phyloP scores from a whole-genome alignment of 1,139 yeast species.

The Yamadazyma spencermartinsiae region DNA sequence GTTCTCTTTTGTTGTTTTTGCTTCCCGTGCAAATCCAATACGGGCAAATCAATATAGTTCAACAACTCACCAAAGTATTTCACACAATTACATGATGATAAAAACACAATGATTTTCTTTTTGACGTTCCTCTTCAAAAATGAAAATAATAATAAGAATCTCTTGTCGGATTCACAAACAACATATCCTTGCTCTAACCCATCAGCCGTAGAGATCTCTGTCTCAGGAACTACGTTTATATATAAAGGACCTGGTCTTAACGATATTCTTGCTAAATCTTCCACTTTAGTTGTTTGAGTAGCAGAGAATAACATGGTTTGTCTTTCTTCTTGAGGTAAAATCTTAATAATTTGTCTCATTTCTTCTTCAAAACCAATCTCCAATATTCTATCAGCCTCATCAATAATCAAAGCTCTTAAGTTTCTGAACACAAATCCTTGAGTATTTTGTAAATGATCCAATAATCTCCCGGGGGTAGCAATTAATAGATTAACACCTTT shows the following conservation, averaged over 20 bases:
- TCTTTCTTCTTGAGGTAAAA: slow-evolving; percentile 90
- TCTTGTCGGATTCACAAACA: slow-evolving; percentile 92
- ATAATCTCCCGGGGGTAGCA: slow-evolving; percentile 96
- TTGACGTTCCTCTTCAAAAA: slow-evolving; percentile 88
- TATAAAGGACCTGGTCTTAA: slow-evolving; percentile 93
- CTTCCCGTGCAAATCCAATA: slow-evolving; percentile 92
- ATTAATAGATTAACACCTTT: slow-evolving; percentile 92
- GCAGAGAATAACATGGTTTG: slow-evolving; percentile 98
- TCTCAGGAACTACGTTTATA: slow-evolving; percentile 87
- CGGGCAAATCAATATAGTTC: slow-evolving; percentile 95
- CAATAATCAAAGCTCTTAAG: slow-evolving; percentile 89
- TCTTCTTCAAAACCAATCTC: slow-evolving; percentile 98
- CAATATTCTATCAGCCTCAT: slow-evolving; percentile 95
- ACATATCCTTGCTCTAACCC: slow-evolving; percentile 98
- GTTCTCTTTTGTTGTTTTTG: slow-evolving; percentile 98
- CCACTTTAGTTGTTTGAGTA: slow-evolving; percentile 97
- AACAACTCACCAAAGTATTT: slow-evolving; percentile 92
- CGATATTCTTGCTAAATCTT: slow-evolving; percentile 95
- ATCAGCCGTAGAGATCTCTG: slow-evolving; percentile 86
- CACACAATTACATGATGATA: slow-evolving; percentile 96
- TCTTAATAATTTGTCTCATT: slow-evolving; percentile 94
- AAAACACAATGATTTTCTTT: slow-evolving; percentile 89
- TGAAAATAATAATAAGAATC: slow-evolving; percentile 86
- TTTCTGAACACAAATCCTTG: slow-evolving; percentile 92
- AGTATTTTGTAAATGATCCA: slow-evolving; percentile 96